Evolutionary conservation across 2,329 filamentous ascomycete genomes (phyloP), one percentile per base, ranked within the genome.

Genomic region (Amauroascus niger): DNA sequence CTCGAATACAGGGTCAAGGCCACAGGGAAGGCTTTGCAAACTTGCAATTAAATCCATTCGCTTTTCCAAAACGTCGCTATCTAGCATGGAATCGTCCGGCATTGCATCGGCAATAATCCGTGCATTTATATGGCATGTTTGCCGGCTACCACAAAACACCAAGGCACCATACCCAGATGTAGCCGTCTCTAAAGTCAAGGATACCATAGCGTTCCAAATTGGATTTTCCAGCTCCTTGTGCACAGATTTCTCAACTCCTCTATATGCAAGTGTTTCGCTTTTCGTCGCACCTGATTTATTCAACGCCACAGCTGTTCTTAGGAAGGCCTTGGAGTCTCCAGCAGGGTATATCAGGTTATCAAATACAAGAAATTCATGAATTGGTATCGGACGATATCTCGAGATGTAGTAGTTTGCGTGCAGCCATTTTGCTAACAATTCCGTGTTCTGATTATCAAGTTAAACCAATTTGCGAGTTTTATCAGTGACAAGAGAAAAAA

Each of bases 361-460:
- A 63, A 82, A 85, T 3, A 88, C 85, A 0, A 89, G 71, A 62
- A 87, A 79, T 61, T 89, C 86, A 49, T 87, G 78, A 20, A 90
- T 81, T 0, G 86, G 85, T n/a, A 90, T 76, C 1, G 86, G 86
- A 1, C 81, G 78, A 64, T 88, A 89, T 52, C 76, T 79, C 1
- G 86, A 88, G 59, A 83, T 80, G 62, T 87, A 88, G 47, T 80
- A 85, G 61, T 84, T 83, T 1, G 81, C 85, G 45, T 78, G 71
- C 14, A 89, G 78, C 86, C 86, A 89, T 32, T 74, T 73, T 1
- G 84, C 83, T 47, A 89, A 73, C 28, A 87, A 64, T 52, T 81
- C 76, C 48, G 85, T 83, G 62, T 89, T 88, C 83, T 87, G 57
- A n/a, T 11, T 32, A 6, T 26, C 4, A 22, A 14, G 48, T 30